phyloP scores from a whole-genome alignment of 2,329 filamentous ascomycete species.

The Sporothrix brunneoviolacea region DNA sequence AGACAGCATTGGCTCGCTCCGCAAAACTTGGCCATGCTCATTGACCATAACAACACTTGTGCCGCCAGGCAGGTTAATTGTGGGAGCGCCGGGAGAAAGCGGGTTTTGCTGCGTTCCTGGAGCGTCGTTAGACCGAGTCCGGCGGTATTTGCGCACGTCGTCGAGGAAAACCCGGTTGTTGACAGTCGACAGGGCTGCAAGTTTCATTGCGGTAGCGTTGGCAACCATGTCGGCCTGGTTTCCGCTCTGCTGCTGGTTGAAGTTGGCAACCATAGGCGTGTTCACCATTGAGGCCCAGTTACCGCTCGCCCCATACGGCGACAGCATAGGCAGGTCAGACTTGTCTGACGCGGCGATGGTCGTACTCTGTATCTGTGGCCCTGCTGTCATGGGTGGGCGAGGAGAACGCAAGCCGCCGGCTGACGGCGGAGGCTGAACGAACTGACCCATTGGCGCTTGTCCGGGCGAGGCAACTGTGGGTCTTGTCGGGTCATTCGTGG shows the following conservation, averaged over 20 bases:
- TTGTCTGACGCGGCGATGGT: slow-evolving; percentile 69
- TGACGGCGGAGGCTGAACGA: slow-evolving; percentile 72
- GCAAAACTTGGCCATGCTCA: slow-evolving; percentile 82
- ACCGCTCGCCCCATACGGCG: slow-evolving; percentile 74
- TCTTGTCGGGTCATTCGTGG: slow-evolving; percentile 63
- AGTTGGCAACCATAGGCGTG: slow-evolving; percentile 89
- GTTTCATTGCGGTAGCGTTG: slow-evolving; percentile 97
- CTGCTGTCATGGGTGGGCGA: slow-evolving; percentile 60
- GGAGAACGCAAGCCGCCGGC: slow-evolving; percentile 72
- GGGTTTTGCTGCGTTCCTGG: slow-evolving; percentile 53
- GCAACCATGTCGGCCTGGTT: slow-evolving; percentile 94
- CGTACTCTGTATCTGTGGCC: slow-evolving; percentile 72
- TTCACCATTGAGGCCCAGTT: slow-evolving; percentile 99
- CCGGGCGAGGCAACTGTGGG: slow-evolving; percentile 52
- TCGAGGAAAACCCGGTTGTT: slow-evolving; percentile 97
- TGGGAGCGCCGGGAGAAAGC: slow-evolving; percentile 59
- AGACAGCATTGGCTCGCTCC: slow-evolving; percentile 75
- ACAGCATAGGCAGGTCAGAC: slow-evolving; percentile 77
- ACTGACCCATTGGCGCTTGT: slow-evolving; percentile 87
- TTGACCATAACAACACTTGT: slow-evolving; percentile 90
- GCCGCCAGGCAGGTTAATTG: slow-evolving; percentile 57
- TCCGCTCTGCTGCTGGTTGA: slow-evolving; percentile 53
- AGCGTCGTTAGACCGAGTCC: slow-evolving; percentile 81
- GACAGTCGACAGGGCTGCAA: slow-evolving; percentile 91
- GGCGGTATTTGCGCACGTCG: slow-evolving; percentile 92